Conservation (phyloP, 352 stramenopile genomes). For the Saprolegnia diclina region DNA sequence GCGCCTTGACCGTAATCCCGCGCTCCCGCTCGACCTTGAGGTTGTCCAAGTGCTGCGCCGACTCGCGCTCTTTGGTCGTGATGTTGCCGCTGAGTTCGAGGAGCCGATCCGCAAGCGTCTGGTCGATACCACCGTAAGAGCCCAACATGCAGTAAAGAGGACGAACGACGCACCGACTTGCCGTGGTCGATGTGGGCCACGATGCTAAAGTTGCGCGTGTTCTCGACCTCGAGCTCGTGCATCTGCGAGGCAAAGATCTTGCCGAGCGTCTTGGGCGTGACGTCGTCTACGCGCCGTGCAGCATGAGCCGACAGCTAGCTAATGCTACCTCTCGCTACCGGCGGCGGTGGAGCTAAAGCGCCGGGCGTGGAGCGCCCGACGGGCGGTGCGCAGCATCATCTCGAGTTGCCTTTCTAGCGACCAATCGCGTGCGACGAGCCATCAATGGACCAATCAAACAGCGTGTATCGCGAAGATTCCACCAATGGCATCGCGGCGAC, state of each 20-base stretch:
- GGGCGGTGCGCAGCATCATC: not conserved
- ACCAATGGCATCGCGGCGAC: not conserved
- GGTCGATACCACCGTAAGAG: constrained; percentile 12
- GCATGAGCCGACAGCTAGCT: not conserved
- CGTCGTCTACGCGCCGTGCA: constrained; percentile 1
- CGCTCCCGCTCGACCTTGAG: constrained; percentile 95
- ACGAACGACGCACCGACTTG: constrained; percentile 62
- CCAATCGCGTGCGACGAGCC: not conserved
- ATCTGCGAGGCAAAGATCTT: constrained; percentile 57
- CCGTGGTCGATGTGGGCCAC: constrained; percentile 89
- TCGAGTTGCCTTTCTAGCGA: not conserved
- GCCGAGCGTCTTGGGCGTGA: constrained; percentile 51
- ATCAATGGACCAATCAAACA: not conserved
- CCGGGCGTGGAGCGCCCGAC: not conserved
- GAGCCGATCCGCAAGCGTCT: constrained; percentile 87
- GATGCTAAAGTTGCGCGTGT: constrained; percentile 88
- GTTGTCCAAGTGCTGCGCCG: constrained; percentile 87
- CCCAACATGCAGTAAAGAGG: not conserved
- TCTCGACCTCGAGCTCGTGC: constrained; percentile 55
- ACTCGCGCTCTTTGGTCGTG: constrained; percentile 74
- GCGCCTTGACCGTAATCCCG: constrained; percentile 98
- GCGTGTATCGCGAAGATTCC: not conserved
- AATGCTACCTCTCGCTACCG: not conserved
- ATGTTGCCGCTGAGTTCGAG: constrained; percentile 88
- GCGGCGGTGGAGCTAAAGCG: not conserved